Evolutionary conservation across 495 filamentous ascomycete genomes (phyloP).

Genomic region (Articulospora tetracladia): DNA sequence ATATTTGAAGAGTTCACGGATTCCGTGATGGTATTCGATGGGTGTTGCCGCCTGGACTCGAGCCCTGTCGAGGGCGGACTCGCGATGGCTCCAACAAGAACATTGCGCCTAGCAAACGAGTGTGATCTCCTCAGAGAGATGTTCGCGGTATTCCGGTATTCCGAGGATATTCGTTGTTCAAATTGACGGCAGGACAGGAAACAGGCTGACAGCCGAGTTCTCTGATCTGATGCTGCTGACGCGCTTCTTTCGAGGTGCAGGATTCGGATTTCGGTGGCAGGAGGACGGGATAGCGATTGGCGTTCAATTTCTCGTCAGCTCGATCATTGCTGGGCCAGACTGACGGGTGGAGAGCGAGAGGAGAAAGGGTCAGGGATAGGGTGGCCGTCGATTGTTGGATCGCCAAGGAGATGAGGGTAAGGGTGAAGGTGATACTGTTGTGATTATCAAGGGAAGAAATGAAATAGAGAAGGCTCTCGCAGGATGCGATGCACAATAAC

Average conservation of each 20-base stretch:
- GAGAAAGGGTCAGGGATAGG: neutral
- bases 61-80: neutral
- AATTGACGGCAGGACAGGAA: neutral
- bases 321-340: neutral
- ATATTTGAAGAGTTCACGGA: neutral
- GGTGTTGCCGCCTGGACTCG: neutral
- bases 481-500: no score
- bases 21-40: neutral
- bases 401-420: neutral
- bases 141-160: neutral
- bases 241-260: slow-evolving; percentile 2
- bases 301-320: slow-evolving; percentile 1
- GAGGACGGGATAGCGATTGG: slow-evolving; percentile 1
- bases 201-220: slow-evolving; percentile 9
- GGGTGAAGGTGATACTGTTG: neutral
- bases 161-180: neutral
- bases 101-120: slow-evolving; percentile 8
- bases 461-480: no score
- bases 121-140: neutral
- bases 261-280: neutral
- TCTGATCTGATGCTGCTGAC: neutral
- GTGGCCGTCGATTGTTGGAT: neutral
- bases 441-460: no score
- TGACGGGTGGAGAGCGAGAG: neutral
- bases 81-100: slow-evolving; percentile 6